Percentiles rank a stretch among this genome's conserved stretches.
These are phyloP conservation scores for Gastrolobium villosum DNA, from an alignment of 306 rosid species.

Conservation along the genomic window DNA sequence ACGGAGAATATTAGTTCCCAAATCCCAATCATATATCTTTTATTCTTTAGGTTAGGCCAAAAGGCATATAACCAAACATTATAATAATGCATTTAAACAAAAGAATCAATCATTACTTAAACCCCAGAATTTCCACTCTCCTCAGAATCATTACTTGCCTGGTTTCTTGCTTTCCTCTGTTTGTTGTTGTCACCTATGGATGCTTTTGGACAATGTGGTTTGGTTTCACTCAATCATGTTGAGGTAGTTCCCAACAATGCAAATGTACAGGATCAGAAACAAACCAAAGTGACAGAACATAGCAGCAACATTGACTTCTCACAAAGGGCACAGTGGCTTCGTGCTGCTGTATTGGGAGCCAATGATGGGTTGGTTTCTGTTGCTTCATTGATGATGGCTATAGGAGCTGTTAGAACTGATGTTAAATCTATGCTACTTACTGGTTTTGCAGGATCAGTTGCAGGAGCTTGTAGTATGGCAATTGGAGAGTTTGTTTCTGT, in stretches of 20 bases:
- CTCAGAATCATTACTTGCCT: too few species aligned
- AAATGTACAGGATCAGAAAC: slow-evolving; percentile 2
- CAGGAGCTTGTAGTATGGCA: slow-evolving; percentile 55
- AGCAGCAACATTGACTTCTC: slow-evolving; percentile 31
- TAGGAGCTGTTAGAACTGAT: slow-evolving; percentile 49
- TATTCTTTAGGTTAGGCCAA: too few species aligned
- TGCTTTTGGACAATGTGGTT: not conserved
- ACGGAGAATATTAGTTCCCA: too few species aligned
- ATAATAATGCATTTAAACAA: too few species aligned
- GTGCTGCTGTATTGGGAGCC: slow-evolving; percentile 51
- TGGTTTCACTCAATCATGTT: slow-evolving; percentile 15
- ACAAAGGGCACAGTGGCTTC: slow-evolving; percentile 53
- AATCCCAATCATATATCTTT: too few species aligned
- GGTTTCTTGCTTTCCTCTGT: too few species aligned
- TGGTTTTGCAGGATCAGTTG: slow-evolving; percentile 51
- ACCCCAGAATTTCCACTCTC: too few species aligned
- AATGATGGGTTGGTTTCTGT: slow-evolving; percentile 48
- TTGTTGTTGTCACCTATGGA: not conserved
- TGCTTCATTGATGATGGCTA: slow-evolving; percentile 47
- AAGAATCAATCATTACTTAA: too few species aligned
- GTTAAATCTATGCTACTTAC: slow-evolving; percentile 42
- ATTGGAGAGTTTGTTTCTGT: slow-evolving; percentile 58
- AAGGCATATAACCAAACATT: too few species aligned
- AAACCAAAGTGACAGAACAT: not conserved
- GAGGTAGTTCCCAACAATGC: not conserved